Conservation (phyloP, 163 green algal species). For the Volvox carteri region DNA sequence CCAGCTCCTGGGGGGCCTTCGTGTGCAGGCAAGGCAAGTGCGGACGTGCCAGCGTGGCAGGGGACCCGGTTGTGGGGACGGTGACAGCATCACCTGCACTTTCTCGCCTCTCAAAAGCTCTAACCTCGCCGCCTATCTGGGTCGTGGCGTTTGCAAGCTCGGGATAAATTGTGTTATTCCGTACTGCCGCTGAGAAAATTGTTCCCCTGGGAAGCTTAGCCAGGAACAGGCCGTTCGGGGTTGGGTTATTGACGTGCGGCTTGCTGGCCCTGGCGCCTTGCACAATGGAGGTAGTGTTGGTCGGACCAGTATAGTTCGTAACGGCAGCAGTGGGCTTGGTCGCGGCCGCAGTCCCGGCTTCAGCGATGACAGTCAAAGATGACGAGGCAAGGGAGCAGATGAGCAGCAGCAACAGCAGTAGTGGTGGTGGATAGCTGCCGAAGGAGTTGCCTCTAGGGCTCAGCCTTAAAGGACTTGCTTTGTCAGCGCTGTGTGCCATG, state of each 20-base stretch:
- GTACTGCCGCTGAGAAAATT: no score
- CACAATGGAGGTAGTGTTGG: not conserved
- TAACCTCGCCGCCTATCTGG: not conserved
- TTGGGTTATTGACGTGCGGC: no score
- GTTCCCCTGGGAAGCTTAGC: no score
- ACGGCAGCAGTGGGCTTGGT: no score
- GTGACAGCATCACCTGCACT: not conserved
- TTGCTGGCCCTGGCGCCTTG: not conserved
- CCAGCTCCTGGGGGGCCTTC: not conserved
- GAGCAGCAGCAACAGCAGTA: not conserved
- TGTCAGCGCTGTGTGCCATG: no score
- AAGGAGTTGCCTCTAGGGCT: no score
- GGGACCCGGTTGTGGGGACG: not conserved
- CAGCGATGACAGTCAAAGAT: not conserved
- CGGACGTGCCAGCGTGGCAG: not conserved
- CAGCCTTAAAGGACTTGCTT: no score
- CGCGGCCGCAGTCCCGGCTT: not conserved
- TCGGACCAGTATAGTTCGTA: no score
- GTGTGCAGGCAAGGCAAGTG: slow-evolving; percentile 17
- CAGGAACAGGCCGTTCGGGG: not conserved
- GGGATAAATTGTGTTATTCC: no score
- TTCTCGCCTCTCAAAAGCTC: not conserved
- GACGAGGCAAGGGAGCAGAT: not conserved
- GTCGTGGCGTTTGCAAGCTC: no score
- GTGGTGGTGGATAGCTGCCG: no score